Evolutionary conservation across 169 alveolate genomes (phyloP), one percentile per base, ranked within the genome.

Genomic region (Plasmodium berghei): DNA sequence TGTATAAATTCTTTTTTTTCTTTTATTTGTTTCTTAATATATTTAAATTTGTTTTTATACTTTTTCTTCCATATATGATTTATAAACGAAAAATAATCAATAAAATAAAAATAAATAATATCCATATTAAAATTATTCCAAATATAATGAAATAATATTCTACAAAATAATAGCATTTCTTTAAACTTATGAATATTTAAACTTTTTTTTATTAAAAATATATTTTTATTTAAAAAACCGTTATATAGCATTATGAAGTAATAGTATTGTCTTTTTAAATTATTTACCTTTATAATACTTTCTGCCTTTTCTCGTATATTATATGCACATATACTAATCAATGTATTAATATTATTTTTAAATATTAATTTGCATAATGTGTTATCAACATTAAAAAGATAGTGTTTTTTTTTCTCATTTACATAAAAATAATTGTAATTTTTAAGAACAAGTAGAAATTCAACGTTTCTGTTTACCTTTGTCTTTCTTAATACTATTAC

Each of bases 101-200:
- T 46, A 34, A 74, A 74, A 66, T 74, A 74, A 40, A 62, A 74
- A 62, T 46, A 74, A 62, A 74, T 74, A 62, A 74, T 49, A 46
- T 74, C 46, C 54, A 74, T 61, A 40, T 74, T 74, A 55, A 74
- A 74, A 67, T 74, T 74, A 63, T 66, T 74, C 64, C 63, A 61
- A 61, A 74, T 52, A 59, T 74, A 74, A 66, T 74, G 88, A 63
- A 74, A 74, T 46, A 74, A 26, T 16, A 74, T 62, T 62, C 88
- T 52, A 66, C 88, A 74, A 9, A 55, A 69, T 22, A 74, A 69
- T 74, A 74, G 24, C 49, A 66, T 28, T 48, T 62, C 88, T 24
- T 74, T 74, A 66, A 62, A 74, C 48, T 40, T 24, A 45, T 46
- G 45, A 48, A 74, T 62, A 24, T 55, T 61, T 66, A 74, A 61